A percentile compares a stretch with the other conserved stretches of the same genome.
Conservation (phyloP, 352 stramenopile genomes). For the Pythium scleroteichum region DNA sequence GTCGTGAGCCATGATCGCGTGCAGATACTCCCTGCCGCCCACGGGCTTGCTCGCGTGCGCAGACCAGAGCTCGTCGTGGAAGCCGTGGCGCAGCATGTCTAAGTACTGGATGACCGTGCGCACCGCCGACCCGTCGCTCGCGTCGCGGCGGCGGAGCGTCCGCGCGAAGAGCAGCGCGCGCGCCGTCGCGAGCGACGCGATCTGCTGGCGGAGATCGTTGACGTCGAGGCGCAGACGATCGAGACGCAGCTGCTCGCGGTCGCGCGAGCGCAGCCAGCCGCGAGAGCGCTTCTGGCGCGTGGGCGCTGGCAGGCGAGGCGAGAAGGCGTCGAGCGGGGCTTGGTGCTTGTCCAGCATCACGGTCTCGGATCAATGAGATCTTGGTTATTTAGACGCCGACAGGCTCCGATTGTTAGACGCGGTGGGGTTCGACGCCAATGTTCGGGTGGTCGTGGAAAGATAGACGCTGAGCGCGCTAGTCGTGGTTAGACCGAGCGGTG, state of each 20-base stretch:
- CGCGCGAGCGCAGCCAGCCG: constrained; percentile 18
- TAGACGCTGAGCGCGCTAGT: too few relatives aligned
- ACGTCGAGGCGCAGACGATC: constrained; percentile 42
- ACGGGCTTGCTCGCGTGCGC: not conserved
- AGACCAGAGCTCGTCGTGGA: constrained; percentile 8
- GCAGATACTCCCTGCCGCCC: not conserved
- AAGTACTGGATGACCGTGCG: constrained; percentile 16
- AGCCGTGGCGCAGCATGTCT: constrained; percentile 14
- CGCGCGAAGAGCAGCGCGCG: constrained; percentile 30
- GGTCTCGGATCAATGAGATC: constrained; percentile 1
- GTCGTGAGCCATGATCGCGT: constrained; percentile 12
- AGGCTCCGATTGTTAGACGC: too few relatives aligned
- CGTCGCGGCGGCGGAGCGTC: not conserved
- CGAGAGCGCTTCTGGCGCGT: constrained; percentile 6
- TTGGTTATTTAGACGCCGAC: too few relatives aligned
- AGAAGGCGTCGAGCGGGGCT: not conserved
- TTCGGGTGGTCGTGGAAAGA: too few relatives aligned
- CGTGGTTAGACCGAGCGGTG: too few relatives aligned
- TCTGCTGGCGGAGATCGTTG: constrained; percentile 36
- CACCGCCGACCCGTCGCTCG: constrained; percentile 9
- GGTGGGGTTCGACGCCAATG: too few relatives aligned
- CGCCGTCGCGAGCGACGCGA: constrained; percentile 26
- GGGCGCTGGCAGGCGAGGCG: not conserved
- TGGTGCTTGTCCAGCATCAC: not conserved
- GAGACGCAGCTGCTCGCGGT: constrained; percentile 27